phyloP scores from a whole-genome alignment of 2,329 filamentous ascomycete species.

The Cryphonectria radicalis region DNA sequence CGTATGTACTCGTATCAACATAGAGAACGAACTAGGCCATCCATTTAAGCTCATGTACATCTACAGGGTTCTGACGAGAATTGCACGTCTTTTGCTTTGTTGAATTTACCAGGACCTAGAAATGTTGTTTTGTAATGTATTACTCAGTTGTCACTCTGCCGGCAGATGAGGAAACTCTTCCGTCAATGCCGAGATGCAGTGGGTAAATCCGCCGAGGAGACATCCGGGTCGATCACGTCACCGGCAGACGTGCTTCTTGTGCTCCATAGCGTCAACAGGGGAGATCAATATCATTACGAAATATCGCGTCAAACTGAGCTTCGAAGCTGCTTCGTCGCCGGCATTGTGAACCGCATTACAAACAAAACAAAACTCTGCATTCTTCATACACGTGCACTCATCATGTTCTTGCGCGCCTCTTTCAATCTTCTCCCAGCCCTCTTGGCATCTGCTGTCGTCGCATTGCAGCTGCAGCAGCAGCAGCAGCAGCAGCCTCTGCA shows the following conservation, averaged over 20 bases:
- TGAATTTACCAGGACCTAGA: no score
- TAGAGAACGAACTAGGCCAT: neutral
- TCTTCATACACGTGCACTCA: neutral
- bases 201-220: neutral
- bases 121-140: no score
- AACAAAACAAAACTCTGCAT: neutral
- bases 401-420: slow-evolving; percentile 3
- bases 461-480: neutral
- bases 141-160: neutral
- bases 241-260: slow-evolving; percentile 11
- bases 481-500: slow-evolving; percentile 18
- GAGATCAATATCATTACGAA: neutral
- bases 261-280: neutral
- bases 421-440: slow-evolving; percentile 13
- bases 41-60: neutral
- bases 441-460: slow-evolving; percentile 9
- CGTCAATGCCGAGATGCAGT: neutral
- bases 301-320: neutral
- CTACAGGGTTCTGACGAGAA: neutral
- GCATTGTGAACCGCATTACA: neutral
- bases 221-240: slow-evolving; percentile 26
- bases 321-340: neutral
- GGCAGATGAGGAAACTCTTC: neutral
- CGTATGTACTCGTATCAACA: neutral
- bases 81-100: no score